Base-by-base conservation (phyloP, 441 rosid genomes). In the Melianthus villosus region DNA sequence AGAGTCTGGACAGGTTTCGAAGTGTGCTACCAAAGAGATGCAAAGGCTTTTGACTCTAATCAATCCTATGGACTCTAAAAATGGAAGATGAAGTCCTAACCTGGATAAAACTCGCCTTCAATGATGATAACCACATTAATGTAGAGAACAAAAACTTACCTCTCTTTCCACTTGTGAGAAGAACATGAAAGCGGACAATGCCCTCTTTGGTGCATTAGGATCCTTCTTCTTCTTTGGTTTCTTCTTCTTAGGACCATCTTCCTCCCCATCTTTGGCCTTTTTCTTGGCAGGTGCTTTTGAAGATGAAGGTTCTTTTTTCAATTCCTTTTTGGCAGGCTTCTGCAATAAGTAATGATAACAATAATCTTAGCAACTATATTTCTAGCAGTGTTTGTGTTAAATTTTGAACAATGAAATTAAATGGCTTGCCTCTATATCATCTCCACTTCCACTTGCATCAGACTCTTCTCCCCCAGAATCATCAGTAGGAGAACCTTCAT, bases 161-260 rank as follows among this genome's bases (percentile, higher is more conserved):
- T 84, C 95, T 55, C 93, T 72, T 64, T 89, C 95, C 60, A 54
- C 65, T 50, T 75, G 83, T 12, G 79, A 74, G 67, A 78, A 89
- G 71, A 54, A 72, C 65, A 78, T 65, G 70, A 65, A 89, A 53
- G 81, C 82, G 47, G 85, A 62, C 75, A 72, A 51, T 0, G 97
- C 85, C 51, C 72, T 68, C 64, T 81, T 84, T 11, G 97, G 96
- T 35, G 97, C 96, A 53, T 84, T 89, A 4, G 97, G 97, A 71
- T 89, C 97, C 60, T 89, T 89, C 66, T 75, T 79, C 78, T 59
- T 81, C 59, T 80, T 83, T 50, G 47, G 78, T 42, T 76, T 83
- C 54, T 59, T 89, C 81, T 71, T 83, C 73, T 75, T 89, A 27
- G 70, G 56, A 22, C 72, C 60, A 3, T 78, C 87, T 55, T 78